Base-by-base conservation (phyloP, 805 yeast genomes). In the Lachancea thermotolerans region DNA sequence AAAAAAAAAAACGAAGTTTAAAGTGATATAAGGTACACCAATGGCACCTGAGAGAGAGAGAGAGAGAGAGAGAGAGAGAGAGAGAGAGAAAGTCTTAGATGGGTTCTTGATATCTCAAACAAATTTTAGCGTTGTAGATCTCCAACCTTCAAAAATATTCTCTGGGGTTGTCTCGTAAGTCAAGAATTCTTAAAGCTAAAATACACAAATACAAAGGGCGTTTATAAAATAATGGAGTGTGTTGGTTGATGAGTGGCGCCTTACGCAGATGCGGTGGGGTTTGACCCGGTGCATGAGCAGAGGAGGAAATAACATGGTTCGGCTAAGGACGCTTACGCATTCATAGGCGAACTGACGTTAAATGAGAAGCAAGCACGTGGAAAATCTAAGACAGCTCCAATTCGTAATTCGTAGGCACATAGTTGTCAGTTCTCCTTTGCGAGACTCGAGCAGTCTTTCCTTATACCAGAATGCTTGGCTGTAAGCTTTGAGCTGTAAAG, bases 161-260 rank as follows among this genome's bases (percentile, higher is more conserved):
- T 7, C 7, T 21, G 25, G 7, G 25, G 25, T 21, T 21, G 12
- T 14, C 33, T 30, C 33, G 33, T 30, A 30, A 30, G 33, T 30
- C 14, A 14, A 43, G 11, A 29, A 34, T 38, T 39, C 43, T 39
- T 21, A 39, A 39, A 44, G 47, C 47, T 44, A 44, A 44, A 44
- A 39, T 44, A 44, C 47, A 44, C 47, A 44, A 37, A 44, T 44
- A 44, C 47, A 44, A 44, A 44, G 39, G 47, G 35, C 36, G 47
- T 44, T 44, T 44, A 44, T 44, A 45, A 40, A 37, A 41, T 45
- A 41, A 36, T 40, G 43, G 30, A 39, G 40, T 45, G 35, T 32
- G 15, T 41, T 29, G 40, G 38, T 17, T 15, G 27, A 41, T 14
- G 25, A 29, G 25, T 29, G 35, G 37, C 30, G 29, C 37, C 18